These are phyloP conservation scores for Amyloporia xantha DNA, from an alignment of 768 basidiomycete species.

Conservation along the genomic window DNA sequence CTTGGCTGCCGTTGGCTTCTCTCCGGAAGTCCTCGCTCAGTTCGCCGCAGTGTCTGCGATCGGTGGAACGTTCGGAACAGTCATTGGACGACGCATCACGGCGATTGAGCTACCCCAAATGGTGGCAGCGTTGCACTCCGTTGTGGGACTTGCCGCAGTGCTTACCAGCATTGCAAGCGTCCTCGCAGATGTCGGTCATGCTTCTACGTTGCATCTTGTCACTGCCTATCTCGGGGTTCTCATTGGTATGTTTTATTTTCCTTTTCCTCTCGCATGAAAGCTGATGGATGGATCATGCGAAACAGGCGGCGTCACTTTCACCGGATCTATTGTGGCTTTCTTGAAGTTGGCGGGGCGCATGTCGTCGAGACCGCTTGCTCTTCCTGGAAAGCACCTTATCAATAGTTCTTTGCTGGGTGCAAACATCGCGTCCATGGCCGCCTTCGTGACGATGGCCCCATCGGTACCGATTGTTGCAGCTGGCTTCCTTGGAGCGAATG, in stretches of 20 bases:
- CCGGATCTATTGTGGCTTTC: constrained; percentile 86
- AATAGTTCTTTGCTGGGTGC: constrained; percentile 66
- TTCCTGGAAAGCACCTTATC: constrained; percentile 75
- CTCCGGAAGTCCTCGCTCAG: constrained; percentile 65
- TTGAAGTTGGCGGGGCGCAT: constrained; percentile 80
- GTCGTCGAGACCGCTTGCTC: constrained; percentile 61
- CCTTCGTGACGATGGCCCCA: constrained; percentile 66
- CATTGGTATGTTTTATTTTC: constrained; percentile 44
- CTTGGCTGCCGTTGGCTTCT: constrained; percentile 77
- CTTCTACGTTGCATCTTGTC: constrained; percentile 67
- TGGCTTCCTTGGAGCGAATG: constrained; percentile 66
- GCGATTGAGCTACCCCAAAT: constrained; percentile 86
- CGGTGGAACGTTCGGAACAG: constrained; percentile 63
- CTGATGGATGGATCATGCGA: constrained; percentile 7
- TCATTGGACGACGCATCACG: constrained; percentile 78
- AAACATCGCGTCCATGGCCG: constrained; percentile 69
- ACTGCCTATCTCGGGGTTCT: constrained; percentile 84
- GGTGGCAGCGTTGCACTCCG: constrained; percentile 76
- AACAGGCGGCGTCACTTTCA: constrained; percentile 77
- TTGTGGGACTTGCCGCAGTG: constrained; percentile 86
- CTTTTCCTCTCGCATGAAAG: not conserved
- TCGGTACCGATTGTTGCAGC: constrained; percentile 71
- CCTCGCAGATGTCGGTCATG: constrained; percentile 60
- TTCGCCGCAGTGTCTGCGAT: constrained; percentile 71
- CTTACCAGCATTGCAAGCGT: constrained; percentile 82